Percentiles rank a stretch among this genome's conserved stretches.
These are phyloP conservation scores for Starmerella bombicola DNA, from an alignment of 805 yeast genomes.

Conservation along the genomic window DNA sequence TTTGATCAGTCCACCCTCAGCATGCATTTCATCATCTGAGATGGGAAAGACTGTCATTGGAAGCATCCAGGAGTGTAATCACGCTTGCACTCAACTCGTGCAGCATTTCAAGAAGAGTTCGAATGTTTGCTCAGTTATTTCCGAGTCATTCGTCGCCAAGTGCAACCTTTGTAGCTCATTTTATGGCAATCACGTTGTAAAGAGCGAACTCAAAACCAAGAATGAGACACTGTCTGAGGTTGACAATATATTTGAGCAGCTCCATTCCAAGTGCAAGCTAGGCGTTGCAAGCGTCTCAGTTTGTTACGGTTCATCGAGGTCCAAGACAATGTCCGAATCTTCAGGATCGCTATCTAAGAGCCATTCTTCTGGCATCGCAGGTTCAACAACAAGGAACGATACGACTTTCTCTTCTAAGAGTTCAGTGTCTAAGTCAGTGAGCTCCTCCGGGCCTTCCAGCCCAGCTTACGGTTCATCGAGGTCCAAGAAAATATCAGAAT, in stretches of 20 bases:
- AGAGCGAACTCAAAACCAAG: neutral
- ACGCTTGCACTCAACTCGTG: neutral
- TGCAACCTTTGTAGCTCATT: constrained; percentile 4
- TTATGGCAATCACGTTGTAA: neutral
- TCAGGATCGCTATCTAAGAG: no score
- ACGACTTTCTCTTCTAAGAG: no score
- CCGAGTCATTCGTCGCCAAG: neutral
- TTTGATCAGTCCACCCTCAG: neutral
- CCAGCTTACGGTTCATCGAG: no score
- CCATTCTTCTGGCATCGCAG: no score
- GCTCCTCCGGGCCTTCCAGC: no score
- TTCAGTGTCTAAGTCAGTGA: no score
- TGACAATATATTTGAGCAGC: neutral
- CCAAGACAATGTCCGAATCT: no score
- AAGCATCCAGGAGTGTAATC: neutral
- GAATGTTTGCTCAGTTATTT: neutral
- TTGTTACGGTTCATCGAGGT: no score
- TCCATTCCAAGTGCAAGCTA: neutral
- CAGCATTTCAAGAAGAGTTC: neutral
- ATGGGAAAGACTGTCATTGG: constrained; percentile 1
- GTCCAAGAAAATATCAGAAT: no score
- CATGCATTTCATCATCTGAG: neutral
- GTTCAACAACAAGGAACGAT: no score
- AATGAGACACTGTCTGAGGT: neutral
- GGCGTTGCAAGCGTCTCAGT: neutral